Evolutionary conservation across 164 flowering plant genomes (phyloP), one percentile per base, ranked within the genome.

Genomic region (Vitis rotundifolia): DNA sequence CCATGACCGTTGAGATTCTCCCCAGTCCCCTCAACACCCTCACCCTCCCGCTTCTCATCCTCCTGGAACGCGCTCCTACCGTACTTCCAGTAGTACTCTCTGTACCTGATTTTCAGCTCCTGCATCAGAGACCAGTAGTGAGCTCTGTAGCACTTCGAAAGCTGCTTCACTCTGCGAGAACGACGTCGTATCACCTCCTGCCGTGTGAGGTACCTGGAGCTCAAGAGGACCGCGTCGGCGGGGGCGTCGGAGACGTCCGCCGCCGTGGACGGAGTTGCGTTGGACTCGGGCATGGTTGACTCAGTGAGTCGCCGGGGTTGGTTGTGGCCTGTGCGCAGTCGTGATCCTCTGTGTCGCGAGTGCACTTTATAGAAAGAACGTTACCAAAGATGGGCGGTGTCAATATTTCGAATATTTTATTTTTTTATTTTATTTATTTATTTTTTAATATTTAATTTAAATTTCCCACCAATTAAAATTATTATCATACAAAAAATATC

Each of bases 61-160:
- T 80, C 88, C 26, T 75, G 73, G 73, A 73, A 86, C 8, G 91
- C 90, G 67, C 89, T 84, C 55, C 71, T 73, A 0, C 92, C 97
- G 67, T 76, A 85, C 48, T 76, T 71, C 97, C 93, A 91, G 59
- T 76, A 78, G 61, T 85, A 91, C 66, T 89, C 87, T 47, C 86
- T 73, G 77, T 80, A 77, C 71, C 80, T 69, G 44, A 59, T 31
- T 77, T 81, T 82, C 28, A 87, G 62, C 31, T 89, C 87, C 72
- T 89, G 91, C 89, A 84, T 81, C n/a, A 87, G 66, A 0, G 79
- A 78, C 96, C 96, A 91, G 67, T 86, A 86, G 58, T 85, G 80
- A 49, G 82, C 79, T 31, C 64, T 72, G 80, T 87, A 91, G 52
- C 70, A 61, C 68, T 69, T 68, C 8, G 71, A 19, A 13, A 89